phyloP scores from a whole-genome alignment of 148 eudicot species.

The Bassia scoparia region DNA sequence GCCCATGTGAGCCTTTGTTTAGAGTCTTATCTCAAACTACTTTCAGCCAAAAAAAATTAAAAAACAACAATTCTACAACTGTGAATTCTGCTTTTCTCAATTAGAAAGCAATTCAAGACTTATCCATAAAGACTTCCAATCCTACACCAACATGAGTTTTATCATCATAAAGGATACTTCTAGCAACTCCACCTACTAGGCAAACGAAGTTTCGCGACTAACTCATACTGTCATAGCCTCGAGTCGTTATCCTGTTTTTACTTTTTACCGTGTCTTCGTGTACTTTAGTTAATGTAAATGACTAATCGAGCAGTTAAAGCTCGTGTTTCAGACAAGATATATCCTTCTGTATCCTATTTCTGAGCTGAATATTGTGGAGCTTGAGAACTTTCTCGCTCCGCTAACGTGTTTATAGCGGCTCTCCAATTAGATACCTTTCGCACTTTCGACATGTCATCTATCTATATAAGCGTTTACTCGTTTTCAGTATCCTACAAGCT shows the following conservation, averaged over 20 bases:
- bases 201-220: neutral
- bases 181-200: neutral
- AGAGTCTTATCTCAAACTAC: conserved; percentile 9
- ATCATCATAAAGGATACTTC: neutral
- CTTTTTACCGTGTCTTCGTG: neutral
- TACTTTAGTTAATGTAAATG: neutral
- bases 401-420: too few species aligned
- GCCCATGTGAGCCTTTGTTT: conserved; percentile 18
- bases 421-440: too few species aligned
- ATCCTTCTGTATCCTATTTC: too few species aligned
- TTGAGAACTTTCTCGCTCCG: too few species aligned
- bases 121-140: conserved; percentile 20
- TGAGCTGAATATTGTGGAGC: too few species aligned
- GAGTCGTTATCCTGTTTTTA: neutral
- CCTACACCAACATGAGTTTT: conserved; percentile 8
- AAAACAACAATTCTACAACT: conserved; percentile 14
- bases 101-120: conserved; percentile 20
- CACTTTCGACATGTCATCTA: too few species aligned
- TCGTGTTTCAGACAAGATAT: neutral
- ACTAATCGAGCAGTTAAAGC: neutral
- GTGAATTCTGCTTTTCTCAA: neutral
- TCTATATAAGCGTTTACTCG: too few species aligned
- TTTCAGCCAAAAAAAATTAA: neutral
- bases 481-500: too few species aligned
- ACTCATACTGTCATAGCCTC: neutral